Evolutionary conservation across 805 yeast species (phyloP), one percentile per base, ranked within the genome.

Genomic region (Yarrowia divulgata): DNA sequence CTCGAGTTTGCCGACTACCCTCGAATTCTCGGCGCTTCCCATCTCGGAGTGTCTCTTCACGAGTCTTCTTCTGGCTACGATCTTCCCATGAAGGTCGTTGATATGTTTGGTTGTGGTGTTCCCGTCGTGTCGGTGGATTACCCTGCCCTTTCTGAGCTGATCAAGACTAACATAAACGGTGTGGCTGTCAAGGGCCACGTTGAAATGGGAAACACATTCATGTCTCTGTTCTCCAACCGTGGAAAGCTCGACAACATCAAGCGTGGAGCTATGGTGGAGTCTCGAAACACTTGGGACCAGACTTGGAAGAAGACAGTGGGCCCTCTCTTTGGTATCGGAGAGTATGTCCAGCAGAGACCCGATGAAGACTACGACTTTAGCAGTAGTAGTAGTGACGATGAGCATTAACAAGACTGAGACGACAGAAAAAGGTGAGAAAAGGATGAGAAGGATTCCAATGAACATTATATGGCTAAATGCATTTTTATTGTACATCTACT

Each of bases 41-140:
- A 95, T 75, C 76, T 93, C 43, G 98, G 97, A 1, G 84, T 95
- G 1, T 94, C 98, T 0, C 80, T 95, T 71, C 99, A 95, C 78
- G 85, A 88, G 4, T 93, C 98, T 0, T 90, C 97, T 55, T 90
- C 97, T 57, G 99, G 99, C 0, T 83, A 90, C 69, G 99, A 95
- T 75, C 82, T 95, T 70, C 99, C 99, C 0, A 95, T 95, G 99
- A 95, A 95, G 78, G 90, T 95, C 43, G 89, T 94, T 7, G 99
- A 95, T 75, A 87, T 94, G 85, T 93, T 94, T 81, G 99, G 99
- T 0, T 90, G 95, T 72, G 98, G 98, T 0, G 81, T 95, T 13
- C 99, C 99, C 0, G 98, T 93, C 0, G 81, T 93, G 2, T 86
- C 97, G 0, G 81, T 93, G 70, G 81, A 83, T 45, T 95, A 91